These are phyloP conservation scores for Ceratonia siliqua DNA, from an alignment of 306 rosid species.

Conservation along the genomic window DNA sequence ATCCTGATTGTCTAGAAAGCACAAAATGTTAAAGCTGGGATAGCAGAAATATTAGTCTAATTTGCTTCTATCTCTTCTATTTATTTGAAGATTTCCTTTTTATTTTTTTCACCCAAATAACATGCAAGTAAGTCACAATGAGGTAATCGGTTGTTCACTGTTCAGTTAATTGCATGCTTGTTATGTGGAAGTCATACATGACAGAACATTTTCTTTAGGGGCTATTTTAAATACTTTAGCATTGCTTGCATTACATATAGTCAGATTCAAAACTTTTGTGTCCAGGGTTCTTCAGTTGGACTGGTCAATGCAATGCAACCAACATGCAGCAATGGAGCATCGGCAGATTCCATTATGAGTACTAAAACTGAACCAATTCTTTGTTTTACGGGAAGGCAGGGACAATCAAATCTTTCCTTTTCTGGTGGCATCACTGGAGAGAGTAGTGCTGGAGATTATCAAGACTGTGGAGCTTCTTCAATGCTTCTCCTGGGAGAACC, in stretches of 20 bases:
- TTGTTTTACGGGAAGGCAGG: slow-evolving; percentile 55
- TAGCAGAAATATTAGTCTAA: background rate
- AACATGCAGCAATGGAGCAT: slow-evolving; percentile 75
- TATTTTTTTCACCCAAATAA: background rate
- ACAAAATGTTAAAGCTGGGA: background rate
- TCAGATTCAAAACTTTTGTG: slow-evolving; percentile 26
- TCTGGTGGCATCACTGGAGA: slow-evolving; percentile 77
- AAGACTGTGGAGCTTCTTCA: slow-evolving; percentile 87
- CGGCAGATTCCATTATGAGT: slow-evolving; percentile 80
- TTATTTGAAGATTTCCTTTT: slow-evolving; percentile 17
- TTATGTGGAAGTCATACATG: slow-evolving; percentile 5
- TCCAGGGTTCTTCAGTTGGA: slow-evolving; percentile 64
- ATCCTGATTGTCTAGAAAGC: background rate
- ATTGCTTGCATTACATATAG: background rate
- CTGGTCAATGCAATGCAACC: slow-evolving; percentile 53
- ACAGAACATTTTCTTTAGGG: slow-evolving; percentile 12
- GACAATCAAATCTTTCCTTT: slow-evolving; percentile 71
- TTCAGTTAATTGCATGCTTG: slow-evolving; percentile 5
- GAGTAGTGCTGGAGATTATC: slow-evolving; percentile 67
- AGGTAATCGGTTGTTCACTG: slow-evolving; percentile 24
- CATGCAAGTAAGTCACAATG: background rate
- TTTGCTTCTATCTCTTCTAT: background rate
- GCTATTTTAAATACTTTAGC: slow-evolving; percentile 10
- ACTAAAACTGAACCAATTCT: slow-evolving; percentile 77
- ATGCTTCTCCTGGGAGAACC: slow-evolving; percentile 88